Base-by-base conservation (phyloP, 2,329 filamentous ascomycete species). In the Aspergillus glaucus region DNA sequence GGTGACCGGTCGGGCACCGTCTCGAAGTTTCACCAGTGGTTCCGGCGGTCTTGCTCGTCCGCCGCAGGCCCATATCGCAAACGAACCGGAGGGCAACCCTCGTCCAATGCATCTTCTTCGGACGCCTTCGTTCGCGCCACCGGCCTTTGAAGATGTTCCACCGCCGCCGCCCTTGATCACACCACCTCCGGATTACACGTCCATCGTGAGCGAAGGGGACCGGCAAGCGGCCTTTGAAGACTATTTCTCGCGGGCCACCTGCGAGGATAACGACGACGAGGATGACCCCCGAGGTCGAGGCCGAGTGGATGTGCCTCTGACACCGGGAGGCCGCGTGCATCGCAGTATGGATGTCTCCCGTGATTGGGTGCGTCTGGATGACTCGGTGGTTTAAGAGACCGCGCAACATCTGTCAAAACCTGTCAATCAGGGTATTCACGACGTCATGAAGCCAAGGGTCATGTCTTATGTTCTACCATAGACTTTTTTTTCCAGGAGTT, bases 21-120 rank as follows among this genome's bases (percentile, higher is more conserved):
- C 56, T 41, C 64, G 67, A 50, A 68, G 70, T 51, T 73, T 71
- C 62, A 65, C 68, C 40, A 63, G 65, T 53, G 60, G 63, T 52
- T 63, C 67, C 2, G 70, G 63, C 14, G 69, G 67, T 7, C 61
- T 78, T 24, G 65, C 73, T 44, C 65, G 66, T 63, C 78, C 67
- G 53, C 76, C 57, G 56, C 71, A 66, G 67, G 84, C 66, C 55
- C 82, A 72, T 67, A 71, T 70, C 7, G 67, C 68, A 9, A 62
- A 66, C 49, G 75, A 77, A 50, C 70, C 72, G 3, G 67, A 75
- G 22, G 65, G 73, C 40, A 62, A 68, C 45, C 70, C 77, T 6
- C 79, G 89, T 4, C 90, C 91, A 0, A 94, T 95, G 46, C 91
- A 95, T 65, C 78, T 95, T 2, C 71, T 95, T 28, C 84, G 91